Conservation (phyloP, 106 monocot species). For the Allium sativum region DNA sequence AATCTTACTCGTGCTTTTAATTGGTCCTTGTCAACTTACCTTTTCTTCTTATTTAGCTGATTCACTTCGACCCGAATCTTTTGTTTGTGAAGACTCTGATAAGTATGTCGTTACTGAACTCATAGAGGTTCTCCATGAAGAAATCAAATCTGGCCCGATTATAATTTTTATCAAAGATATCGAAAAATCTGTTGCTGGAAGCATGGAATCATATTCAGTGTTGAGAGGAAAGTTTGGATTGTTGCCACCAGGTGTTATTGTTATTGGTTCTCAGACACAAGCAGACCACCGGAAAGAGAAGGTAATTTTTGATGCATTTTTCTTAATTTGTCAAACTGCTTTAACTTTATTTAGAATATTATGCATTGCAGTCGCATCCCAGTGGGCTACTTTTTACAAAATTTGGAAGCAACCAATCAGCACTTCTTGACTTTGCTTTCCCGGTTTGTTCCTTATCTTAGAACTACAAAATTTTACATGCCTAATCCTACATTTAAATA, state of each 20-base stretch:
- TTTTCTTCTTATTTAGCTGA: slow-evolving; percentile 35
- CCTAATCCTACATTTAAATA: too few species aligned
- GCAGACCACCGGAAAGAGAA: slow-evolving; percentile 91
- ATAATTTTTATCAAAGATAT: slow-evolving; percentile 88
- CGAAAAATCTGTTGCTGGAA: slow-evolving; percentile 67
- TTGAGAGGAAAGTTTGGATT: slow-evolving; percentile 69
- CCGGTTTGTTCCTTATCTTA: slow-evolving; percentile 36
- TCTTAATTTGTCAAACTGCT: not conserved
- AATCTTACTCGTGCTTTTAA: not conserved
- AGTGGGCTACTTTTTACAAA: slow-evolving; percentile 95
- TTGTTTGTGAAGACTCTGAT: slow-evolving; percentile 71
- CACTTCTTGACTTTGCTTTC: slow-evolving; percentile 90
- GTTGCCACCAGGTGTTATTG: slow-evolving; percentile 68
- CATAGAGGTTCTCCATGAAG: slow-evolving; percentile 79
- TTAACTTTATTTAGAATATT: not conserved
- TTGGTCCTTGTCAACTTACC: not conserved
- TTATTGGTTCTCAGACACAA: slow-evolving; percentile 86
- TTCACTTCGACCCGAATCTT: slow-evolving; percentile 52
- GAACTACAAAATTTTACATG: too few species aligned
- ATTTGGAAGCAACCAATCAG: slow-evolving; percentile 91
- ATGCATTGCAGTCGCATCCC: slow-evolving; percentile 78
- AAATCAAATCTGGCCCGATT: slow-evolving; percentile 59
- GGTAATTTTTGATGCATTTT: slow-evolving; percentile 22
- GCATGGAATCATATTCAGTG: slow-evolving; percentile 44
- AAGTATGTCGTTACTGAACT: slow-evolving; percentile 75